Evolutionary conservation across 2,329 filamentous ascomycete species (phyloP), one percentile per base, ranked within the genome.

Genomic region (Ophiostoma sp.): DNA sequence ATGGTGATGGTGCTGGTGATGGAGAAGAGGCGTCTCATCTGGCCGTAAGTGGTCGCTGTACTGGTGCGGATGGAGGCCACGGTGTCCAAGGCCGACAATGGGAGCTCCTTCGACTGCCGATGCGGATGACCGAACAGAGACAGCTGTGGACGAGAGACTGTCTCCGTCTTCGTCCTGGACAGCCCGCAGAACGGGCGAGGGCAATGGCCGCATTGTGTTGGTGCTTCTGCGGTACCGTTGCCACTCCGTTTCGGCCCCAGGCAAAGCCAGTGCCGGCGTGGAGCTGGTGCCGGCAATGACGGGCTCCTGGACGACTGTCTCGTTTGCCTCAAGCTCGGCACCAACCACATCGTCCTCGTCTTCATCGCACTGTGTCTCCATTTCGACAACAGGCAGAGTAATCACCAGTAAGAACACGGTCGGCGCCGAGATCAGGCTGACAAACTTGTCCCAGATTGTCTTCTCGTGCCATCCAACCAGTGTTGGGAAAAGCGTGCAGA

Each of bases 351-450:
- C 74, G 4, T 79, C 76, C 4, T 83, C 81, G 0, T 76, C 76
- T 5, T 78, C 78, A 3, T 81, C 78, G 12, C 87, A 84, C 7
- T 84, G 82, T 16, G 81, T 78, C 58, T 85, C 84, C 0, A 85
- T 85, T 74, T 98, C 94, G 5, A 97, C 91, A 0, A 99, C 93
- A 0, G 96, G 95, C 4, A 99, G 78, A 0, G 95, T 99, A 64
- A 95, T 87, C 0, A 94, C 94, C 4, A 99, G 82, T 2, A 98
- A 79, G 71, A 99, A 91, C 49, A 99, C 92, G 73, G 90, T 96
- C 0, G 93, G 91, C n/a, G 92, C 89, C 7, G 93, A 93, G 49
- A 96, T 83, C 11, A 95, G 74, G 58, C 92, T 94, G 64, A 97
- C 80, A 62, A 93, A 79, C 75, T 91, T 93, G 74, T 94, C 93